Conservation (phyloP, 208 protist genomes). For the Porcisia hertigi region DNA sequence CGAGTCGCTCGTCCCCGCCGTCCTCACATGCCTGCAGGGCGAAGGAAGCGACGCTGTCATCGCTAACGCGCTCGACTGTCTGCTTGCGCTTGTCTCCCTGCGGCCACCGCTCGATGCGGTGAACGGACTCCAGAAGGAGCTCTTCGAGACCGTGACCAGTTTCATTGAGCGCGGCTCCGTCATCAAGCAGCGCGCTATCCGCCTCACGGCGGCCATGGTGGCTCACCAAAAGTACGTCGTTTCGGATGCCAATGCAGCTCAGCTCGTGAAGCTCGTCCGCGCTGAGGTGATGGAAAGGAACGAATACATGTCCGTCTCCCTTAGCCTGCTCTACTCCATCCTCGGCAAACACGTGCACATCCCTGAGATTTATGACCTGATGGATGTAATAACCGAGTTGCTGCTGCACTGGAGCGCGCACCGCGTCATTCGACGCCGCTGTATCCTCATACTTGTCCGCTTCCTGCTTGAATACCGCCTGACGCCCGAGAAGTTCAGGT, state of each 20-base stretch:
- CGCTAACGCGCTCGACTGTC: constrained; percentile 79
- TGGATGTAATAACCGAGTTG: constrained; percentile 86
- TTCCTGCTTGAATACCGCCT: constrained; percentile 93
- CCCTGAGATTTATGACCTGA: constrained; percentile 88
- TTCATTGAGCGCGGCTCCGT: constrained; percentile 83
- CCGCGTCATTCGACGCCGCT: constrained; percentile 67
- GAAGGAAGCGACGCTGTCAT: constrained; percentile 91
- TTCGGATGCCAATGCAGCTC: constrained; percentile 54
- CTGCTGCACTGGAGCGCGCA: constrained; percentile 79
- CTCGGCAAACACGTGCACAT: constrained; percentile 87
- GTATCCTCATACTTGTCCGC: constrained; percentile 71
- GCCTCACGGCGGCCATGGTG: constrained; percentile 77
- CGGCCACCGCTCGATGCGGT: constrained; percentile 73
- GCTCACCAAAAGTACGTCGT: constrained; percentile 75
- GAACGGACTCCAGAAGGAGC: constrained; percentile 47
- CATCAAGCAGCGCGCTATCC: constrained; percentile 90
- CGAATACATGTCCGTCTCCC: constrained; percentile 80
- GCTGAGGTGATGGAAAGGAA: constrained; percentile 83
- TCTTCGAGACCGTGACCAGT: constrained; percentile 75
- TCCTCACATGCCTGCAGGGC: constrained; percentile 83
- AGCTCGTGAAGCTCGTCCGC: constrained; percentile 64
- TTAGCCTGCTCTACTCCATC: constrained; percentile 83
- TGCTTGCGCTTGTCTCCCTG: constrained; percentile 81
- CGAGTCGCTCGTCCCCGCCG: constrained; percentile 71
- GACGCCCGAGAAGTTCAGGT: constrained; percentile 87